A percentile compares a stretch with the other conserved stretches of the same genome.
Evolutionary conservation across 352 stramenopile species (phyloP).

Genomic region (Globisporangium viniferum): DNA sequence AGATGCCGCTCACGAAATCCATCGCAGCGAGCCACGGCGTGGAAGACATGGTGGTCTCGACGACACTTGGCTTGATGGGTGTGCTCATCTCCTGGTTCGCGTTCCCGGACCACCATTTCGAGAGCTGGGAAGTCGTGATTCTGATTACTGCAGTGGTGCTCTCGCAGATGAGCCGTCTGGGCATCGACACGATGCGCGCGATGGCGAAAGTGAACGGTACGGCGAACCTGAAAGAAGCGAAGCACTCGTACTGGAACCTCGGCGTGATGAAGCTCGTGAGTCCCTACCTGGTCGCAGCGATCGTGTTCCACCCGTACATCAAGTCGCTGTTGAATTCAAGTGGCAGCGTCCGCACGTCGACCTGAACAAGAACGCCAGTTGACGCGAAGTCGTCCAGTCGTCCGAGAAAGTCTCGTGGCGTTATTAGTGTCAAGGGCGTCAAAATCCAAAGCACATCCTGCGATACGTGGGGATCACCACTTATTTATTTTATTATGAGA

Average conservation of each 20-base stretch:
- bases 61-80: conserved; percentile 14
- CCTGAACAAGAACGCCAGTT: neutral
- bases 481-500: neutral
- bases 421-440: neutral
- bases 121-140: conserved; percentile 32
- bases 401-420: neutral
- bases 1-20: neutral
- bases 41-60: conserved; percentile 24
- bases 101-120: conserved; percentile 17
- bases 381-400: neutral
- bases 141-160: conserved; percentile 30
- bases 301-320: conserved; percentile 61
- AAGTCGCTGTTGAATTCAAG: conserved; percentile 38
- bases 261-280: conserved; percentile 54
- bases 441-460: neutral
- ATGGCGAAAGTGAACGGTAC: conserved; percentile 29
- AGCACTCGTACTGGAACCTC: conserved; percentile 37
- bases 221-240: conserved; percentile 11
- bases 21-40: neutral
- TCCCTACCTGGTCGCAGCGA: conserved; percentile 56
- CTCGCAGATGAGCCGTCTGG: conserved; percentile 33
- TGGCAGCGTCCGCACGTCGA: neutral
- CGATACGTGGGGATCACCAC: neutral
- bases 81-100: conserved; percentile 25
- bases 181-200: conserved; percentile 37